These are phyloP conservation scores for Gaeumannomyces tritici DNA, from an alignment of 2,329 filamentous ascomycete genomes.

Conservation along the genomic window DNA sequence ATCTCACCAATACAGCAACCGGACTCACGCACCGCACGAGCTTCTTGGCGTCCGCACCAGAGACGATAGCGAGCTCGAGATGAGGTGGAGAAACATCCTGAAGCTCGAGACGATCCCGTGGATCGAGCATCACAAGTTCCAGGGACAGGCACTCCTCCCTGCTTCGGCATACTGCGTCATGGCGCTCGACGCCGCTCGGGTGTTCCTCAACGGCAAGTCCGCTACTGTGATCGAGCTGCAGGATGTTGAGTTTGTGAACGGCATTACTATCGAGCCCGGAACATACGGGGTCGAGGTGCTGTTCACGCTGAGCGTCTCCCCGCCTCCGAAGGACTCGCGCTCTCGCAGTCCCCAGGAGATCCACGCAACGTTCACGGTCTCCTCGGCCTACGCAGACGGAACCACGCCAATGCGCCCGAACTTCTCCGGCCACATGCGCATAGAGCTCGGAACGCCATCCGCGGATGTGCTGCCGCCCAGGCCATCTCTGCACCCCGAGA, in stretches of 20 bases:
- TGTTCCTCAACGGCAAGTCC: conserved; percentile 12
- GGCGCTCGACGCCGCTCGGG: conserved; percentile 31
- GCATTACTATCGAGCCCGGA: conserved; percentile 21
- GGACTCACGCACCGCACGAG: conserved; percentile 7
- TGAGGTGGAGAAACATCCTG: conserved; percentile 16
- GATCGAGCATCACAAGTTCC: conserved; percentile 30
- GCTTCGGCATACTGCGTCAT: conserved; percentile 37
- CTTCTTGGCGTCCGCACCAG: conserved; percentile 9
- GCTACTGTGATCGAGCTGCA: conserved; percentile 20
- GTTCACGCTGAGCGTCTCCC: conserved; percentile 21
- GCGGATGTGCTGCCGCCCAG: conserved; percentile 17
- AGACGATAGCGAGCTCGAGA: conserved; percentile 8
- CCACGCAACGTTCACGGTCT: conserved; percentile 21
- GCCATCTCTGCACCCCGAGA: conserved; percentile 17
- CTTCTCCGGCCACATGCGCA: conserved; percentile 20
- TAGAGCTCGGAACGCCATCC: conserved; percentile 19
- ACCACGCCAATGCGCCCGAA: conserved; percentile 24
- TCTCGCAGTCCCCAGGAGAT: conserved; percentile 9
- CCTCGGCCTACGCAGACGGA: conserved; percentile 22
- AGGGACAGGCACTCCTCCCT: conserved; percentile 33
- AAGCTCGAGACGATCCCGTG: conserved; percentile 20
- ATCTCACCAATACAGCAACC: conserved; percentile 14
- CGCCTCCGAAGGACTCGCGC: conserved; percentile 4
- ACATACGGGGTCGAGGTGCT: conserved; percentile 24
- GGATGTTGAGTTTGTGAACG: conserved; percentile 20